Percentiles rank a stretch among this genome's conserved stretches.
Evolutionary conservation across 306 rosid species (phyloP).

Genomic region (Cicer chorassanicum): DNA sequence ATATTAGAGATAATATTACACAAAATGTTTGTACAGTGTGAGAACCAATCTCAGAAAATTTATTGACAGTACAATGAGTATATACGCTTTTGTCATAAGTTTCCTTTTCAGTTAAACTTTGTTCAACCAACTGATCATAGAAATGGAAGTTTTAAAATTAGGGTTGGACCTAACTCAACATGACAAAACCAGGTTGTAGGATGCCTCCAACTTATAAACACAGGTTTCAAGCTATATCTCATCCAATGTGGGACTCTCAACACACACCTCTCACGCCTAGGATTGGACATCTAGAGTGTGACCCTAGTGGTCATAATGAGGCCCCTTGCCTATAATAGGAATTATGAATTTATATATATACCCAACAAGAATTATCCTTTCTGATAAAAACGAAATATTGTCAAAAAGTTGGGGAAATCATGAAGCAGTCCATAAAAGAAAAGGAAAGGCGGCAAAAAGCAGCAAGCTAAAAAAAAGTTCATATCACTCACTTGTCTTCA

Average conservation of each 20-base stretch:
- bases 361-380: no score
- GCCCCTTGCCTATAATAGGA: no score
- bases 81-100: not conserved
- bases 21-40: not conserved
- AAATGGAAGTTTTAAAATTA: not conserved
- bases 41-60: slow-evolving; percentile 4
- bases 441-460: not conserved
- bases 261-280: no score
- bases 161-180: no score
- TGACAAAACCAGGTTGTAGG: no score
- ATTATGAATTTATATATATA: no score
- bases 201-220: no score
- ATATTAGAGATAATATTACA: not conserved
- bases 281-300: no score
- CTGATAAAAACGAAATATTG: no score
- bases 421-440: slow-evolving; percentile 9
- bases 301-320: no score
- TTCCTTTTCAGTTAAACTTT: not conserved
- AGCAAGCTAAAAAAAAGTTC: slow-evolving; percentile 26
- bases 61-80: not conserved
- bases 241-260: no score
- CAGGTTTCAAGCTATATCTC: no score
- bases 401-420: not conserved
- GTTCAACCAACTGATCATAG: not conserved
- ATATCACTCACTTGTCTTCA: slow-evolving; percentile 65